Evolutionary conservation across 2,329 filamentous ascomycete genomes (phyloP), one percentile per base, ranked within the genome.

Genomic region (Penicillium expansum): DNA sequence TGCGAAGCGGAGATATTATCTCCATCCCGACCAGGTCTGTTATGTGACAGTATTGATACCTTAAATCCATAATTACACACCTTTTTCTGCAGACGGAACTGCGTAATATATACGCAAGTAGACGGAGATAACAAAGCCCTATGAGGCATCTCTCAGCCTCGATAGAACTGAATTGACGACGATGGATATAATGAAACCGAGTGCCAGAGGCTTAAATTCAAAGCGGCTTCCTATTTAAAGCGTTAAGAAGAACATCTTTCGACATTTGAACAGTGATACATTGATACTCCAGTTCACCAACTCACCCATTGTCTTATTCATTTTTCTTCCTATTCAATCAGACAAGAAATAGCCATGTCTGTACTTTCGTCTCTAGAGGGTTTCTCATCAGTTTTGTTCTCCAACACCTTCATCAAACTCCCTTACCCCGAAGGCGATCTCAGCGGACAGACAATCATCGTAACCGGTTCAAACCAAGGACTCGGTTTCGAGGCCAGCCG

Each of bases 391-490:
- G 54, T 41, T 2, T 35, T 59, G 9, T 41, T 44, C 16, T 58
- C 58, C 27, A 48, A 48, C 13, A 48, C 58, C 13, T 60, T 58
- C 39, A 35, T 58, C 13, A 29, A 48, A 10, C 69, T 69, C 9
- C 58, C 58, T 2, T 11, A 55, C 4, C 58, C 47, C 2, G 22
- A 49, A 18, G 55, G 42, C 4, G 33, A 60, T 14, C 48, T 60
- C 27, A 52, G 42, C 5, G 56, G 53, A 13, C 45, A 56, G 24
- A 61, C 48, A 1, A 45, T 59, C 16, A 67, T 84, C 85, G 70
- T 87, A 83, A 20, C 78, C 71, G 67, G 83, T 80, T 44, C 68
- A 72, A n/a, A 59, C n/a, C 45, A 51, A 51, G 59, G 59, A 5
- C 53, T 61, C 7, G 56, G 59, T 3, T 48, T 53, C 20, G 54